These are phyloP conservation scores for Cyclotella baltica DNA, from an alignment of 108 stramenopile species.

Conservation along the genomic window DNA sequence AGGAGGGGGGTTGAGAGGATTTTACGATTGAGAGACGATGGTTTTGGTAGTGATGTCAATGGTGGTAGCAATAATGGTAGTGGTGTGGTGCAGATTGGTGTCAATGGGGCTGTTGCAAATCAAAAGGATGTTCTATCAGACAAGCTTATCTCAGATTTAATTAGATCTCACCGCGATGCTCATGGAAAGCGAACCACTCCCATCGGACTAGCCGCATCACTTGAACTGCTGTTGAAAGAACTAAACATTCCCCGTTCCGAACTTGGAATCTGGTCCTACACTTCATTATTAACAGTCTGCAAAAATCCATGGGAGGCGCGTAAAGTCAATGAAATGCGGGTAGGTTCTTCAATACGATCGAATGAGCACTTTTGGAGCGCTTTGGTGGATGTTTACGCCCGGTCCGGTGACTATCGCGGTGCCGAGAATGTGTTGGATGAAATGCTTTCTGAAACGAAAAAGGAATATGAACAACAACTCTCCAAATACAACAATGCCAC, in stretches of 20 bases:
- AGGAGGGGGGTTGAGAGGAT: constrained; percentile 54
- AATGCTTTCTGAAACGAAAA: constrained; percentile 60
- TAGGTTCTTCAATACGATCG: constrained; percentile 55
- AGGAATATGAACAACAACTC: constrained; percentile 28
- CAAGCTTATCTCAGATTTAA: constrained; percentile 64
- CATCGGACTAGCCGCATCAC: constrained; percentile 71
- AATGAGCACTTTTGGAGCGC: constrained; percentile 81
- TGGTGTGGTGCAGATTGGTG: no score
- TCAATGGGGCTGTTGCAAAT: no score
- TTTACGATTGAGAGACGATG: constrained; percentile 34
- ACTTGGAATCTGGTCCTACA: constrained; percentile 74
- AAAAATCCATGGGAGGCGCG: constrained; percentile 78
- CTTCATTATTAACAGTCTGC: constrained; percentile 72
- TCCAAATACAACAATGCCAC: background rate
- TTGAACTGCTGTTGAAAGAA: constrained; percentile 70
- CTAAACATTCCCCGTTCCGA: constrained; percentile 62
- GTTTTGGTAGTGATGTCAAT: no score
- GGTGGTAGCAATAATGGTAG: no score
- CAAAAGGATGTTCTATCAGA: constrained; percentile 54
- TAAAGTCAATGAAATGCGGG: constrained; percentile 74
- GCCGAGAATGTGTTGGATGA: constrained; percentile 74
- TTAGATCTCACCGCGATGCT: constrained; percentile 82
- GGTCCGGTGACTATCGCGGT: constrained; percentile 80
- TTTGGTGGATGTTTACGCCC: constrained; percentile 84
- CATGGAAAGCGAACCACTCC: constrained; percentile 73